A percentile compares a stretch with the other conserved stretches of the same genome.
phyloP scores from a whole-genome alignment of 129 eudicot genomes.

The Gnaphalium uliginosum region DNA sequence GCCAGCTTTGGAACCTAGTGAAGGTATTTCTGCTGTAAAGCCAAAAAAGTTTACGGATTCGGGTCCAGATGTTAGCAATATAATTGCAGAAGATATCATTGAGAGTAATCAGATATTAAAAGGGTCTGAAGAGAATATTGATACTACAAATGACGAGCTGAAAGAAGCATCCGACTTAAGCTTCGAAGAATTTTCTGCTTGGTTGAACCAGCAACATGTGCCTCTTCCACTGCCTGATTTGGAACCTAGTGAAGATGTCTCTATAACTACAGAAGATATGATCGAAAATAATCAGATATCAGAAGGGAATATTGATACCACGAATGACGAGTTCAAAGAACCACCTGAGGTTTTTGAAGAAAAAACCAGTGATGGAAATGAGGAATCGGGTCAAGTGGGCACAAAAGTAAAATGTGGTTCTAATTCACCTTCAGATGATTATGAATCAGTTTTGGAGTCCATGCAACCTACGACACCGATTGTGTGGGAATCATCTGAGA shows the following conservation, averaged over 20 bases:
- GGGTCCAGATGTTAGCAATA: not conserved
- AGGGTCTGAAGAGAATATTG: constrained; percentile 9
- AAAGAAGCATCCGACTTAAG: constrained; percentile 1
- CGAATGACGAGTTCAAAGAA: not conserved
- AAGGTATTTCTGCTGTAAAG: constrained; percentile 13
- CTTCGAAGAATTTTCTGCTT: constrained; percentile 23
- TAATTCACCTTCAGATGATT: constrained; percentile 21
- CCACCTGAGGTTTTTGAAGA: constrained; percentile 29
- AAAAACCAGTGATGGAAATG: constrained; percentile 10
- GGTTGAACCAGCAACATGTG: too few relatives aligned
- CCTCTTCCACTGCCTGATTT: not conserved
- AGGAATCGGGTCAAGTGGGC: constrained; percentile 20
- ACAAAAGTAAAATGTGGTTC: constrained; percentile 21
- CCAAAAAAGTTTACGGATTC: not conserved
- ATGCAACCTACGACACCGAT: not conserved
- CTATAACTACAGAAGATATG: not conserved
- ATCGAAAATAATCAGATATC: constrained; percentile 16
- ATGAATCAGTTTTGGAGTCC: not conserved
- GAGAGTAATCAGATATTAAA: constrained; percentile 12
- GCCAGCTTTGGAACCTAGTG: constrained; percentile 30
- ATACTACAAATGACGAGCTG: constrained; percentile 1
- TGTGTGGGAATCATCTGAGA: constrained; percentile 6
- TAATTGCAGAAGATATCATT: constrained; percentile 16
- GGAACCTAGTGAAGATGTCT: constrained; percentile 11
- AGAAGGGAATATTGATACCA: constrained; percentile 14